A percentile compares a stretch with the other conserved stretches of the same genome.
Conservation (phyloP, 2,329 filamentous ascomycete genomes). For the Tetracladium maxilliforme region DNA sequence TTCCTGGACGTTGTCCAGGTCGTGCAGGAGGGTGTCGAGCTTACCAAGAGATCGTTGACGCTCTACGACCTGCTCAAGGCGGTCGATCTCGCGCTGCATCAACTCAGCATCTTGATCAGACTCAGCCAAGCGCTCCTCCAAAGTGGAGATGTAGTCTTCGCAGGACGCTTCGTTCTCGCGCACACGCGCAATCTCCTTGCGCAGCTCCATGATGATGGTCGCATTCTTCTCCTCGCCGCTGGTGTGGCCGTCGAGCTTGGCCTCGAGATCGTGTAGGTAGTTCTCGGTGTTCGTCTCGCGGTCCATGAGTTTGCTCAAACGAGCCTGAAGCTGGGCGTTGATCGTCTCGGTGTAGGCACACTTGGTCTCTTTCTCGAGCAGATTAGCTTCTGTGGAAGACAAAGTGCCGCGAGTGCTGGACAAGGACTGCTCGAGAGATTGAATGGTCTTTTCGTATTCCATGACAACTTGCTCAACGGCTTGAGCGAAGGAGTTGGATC, state of each 20-base stretch:
- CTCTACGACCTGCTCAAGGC: slow-evolving; percentile 87
- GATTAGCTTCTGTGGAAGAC: slow-evolving; percentile 67
- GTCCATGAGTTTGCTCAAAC: slow-evolving; percentile 86
- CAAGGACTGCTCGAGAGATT: slow-evolving; percentile 79
- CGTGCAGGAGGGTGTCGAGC: slow-evolving; percentile 80
- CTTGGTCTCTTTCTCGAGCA: slow-evolving; percentile 88
- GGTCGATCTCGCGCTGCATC: slow-evolving; percentile 93
- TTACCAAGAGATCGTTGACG: slow-evolving; percentile 91
- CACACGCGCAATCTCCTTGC: slow-evolving; percentile 78
- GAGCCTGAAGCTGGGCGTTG: slow-evolving; percentile 74
- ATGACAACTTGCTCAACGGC: slow-evolving; percentile 92
- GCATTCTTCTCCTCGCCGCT: slow-evolving; percentile 88
- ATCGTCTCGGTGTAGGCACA: slow-evolving; percentile 88
- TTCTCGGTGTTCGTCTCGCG: slow-evolving; percentile 83
- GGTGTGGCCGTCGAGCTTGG: slow-evolving; percentile 78
- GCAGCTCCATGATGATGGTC: slow-evolving; percentile 69
- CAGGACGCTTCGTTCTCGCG: slow-evolving; percentile 81
- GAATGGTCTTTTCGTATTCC: slow-evolving; percentile 98
- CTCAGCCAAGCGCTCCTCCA: slow-evolving; percentile 90
- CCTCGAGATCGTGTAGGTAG: slow-evolving; percentile 84
- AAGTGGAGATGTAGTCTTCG: slow-evolving; percentile 93
- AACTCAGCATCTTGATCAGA: slow-evolving; percentile 90
- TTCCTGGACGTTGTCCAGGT: slow-evolving; percentile 66
- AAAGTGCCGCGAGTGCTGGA: slow-evolving; percentile 76
- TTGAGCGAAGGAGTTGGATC: slow-evolving; percentile 90